Evolutionary conservation across 2,329 filamentous ascomycete species (phyloP).

Genomic region (Colletotrichum sojae): DNA sequence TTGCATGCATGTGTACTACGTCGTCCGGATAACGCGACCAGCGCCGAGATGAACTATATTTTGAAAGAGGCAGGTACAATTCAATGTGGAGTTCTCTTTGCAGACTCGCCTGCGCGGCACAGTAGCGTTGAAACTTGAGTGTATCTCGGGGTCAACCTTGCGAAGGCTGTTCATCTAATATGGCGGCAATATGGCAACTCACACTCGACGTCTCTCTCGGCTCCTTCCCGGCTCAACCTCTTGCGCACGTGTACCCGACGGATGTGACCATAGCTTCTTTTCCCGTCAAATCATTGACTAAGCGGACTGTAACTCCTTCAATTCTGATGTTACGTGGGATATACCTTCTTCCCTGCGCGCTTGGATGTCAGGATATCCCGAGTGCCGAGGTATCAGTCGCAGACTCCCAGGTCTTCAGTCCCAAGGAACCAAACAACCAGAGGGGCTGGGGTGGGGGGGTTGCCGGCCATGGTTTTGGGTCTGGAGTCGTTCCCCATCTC

Average conservation of each 20-base stretch:
- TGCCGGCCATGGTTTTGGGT: slow-evolving; percentile 10
- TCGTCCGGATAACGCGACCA: slow-evolving; percentile 1
- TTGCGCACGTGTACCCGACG: slow-evolving; percentile 19
- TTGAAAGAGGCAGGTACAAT: slow-evolving; percentile 2
- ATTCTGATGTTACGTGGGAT: too few species aligned
- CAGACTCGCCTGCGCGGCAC: background rate
- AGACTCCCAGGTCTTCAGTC: too few species aligned
- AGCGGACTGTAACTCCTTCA: too few species aligned
- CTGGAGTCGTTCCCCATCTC: background rate
- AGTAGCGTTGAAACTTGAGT: too few species aligned
- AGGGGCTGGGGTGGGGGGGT: background rate
- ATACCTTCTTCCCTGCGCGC: too few species aligned
- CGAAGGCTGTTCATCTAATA: too few species aligned
- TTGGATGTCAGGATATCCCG: too few species aligned
- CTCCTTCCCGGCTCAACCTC: background rate
- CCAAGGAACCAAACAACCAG: background rate
- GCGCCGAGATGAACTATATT: slow-evolving; percentile 8
- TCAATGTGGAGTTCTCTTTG: background rate
- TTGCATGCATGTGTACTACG: background rate
- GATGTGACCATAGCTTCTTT: slow-evolving; percentile 9
- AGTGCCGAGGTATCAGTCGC: too few species aligned
- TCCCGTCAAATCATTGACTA: too few species aligned
- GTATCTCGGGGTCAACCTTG: too few species aligned
- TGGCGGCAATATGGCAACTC: background rate
- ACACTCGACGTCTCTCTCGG: background rate